These are phyloP conservation scores for Apostasia shenzhenica DNA, from an alignment of 106 monocot genomes.

Conservation along the genomic window DNA sequence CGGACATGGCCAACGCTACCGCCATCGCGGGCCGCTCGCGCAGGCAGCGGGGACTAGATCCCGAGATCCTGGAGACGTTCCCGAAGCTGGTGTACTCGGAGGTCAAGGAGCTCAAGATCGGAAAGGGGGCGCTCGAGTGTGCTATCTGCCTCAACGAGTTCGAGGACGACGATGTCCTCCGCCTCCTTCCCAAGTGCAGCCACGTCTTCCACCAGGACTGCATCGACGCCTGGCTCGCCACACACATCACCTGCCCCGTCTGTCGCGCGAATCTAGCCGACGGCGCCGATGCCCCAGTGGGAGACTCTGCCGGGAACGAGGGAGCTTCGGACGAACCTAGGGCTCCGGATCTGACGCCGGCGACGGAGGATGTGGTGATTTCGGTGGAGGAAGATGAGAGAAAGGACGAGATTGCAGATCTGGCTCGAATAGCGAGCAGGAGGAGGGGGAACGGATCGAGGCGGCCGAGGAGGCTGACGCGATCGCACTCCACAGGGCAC, in stretches of 20 bases:
- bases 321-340: not conserved
- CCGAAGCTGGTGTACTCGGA: conserved; percentile 80
- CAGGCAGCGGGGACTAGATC: conserved; percentile 47
- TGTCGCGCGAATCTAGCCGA: conserved; percentile 59
- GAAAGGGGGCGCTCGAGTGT: conserved; percentile 73
- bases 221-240: conserved; percentile 82
- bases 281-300: not conserved
- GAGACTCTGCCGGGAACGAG: no score
- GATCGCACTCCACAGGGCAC: conserved; percentile 70
- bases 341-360: not conserved
- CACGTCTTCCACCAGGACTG: conserved; percentile 97
- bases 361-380: conserved; percentile 24
- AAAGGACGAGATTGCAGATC: conserved; percentile 18
- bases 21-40: conserved; percentile 18
- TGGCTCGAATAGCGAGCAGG: conserved; percentile 23
- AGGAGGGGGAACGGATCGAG: conserved; percentile 22
- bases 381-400: conserved; percentile 14
- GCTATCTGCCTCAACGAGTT: conserved; percentile 92
- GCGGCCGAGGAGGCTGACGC: conserved; percentile 24
- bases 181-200: conserved; percentile 71
- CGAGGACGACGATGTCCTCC: conserved; percentile 77
- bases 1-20: not conserved
- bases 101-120: conserved; percentile 68
- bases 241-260: conserved; percentile 91
- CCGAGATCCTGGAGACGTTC: conserved; percentile 50